Base-by-base conservation (phyloP, 2,329 filamentous ascomycete species). In the Elsinoe perseae region DNA sequence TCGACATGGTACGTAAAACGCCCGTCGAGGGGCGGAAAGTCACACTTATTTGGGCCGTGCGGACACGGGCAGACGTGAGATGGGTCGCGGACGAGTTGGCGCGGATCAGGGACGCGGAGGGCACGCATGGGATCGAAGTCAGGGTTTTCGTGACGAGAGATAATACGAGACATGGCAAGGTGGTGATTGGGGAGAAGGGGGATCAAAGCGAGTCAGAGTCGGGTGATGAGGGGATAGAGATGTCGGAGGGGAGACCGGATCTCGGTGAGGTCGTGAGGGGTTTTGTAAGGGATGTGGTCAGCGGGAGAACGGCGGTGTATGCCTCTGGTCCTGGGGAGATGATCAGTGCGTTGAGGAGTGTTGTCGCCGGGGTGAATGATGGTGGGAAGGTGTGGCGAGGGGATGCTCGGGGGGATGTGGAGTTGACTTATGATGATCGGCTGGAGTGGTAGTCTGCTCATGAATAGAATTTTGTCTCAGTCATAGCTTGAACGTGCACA, bases 1-100 rank as follows among this genome's bases (percentile, higher is more conserved):
- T 89, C 54, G 85, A 81, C 2, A 70, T 87, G 28, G 21, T 32
- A n/a, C 14, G 25, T 7, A 52, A 38, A 25, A 10, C 30, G 25
- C 28, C 48, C 2, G 30, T 52, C 9, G 20, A 34, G 6, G 46
- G 43, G 16, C 52, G 53, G 9, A 57, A 57, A 20, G 23, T 58
- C n/a, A 54, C 55, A n/a, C 36, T 60, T 12, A 48, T 58, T 4
- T 60, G 58, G 58, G 38, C 56, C 2, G 23, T 60, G n/a, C 44
- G 58, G 12, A 56, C 55, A n/a, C 25, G 44, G 14, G 44, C 50
- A 23, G 58, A 60, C 20, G 44, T 60, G 2, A 18, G 32, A 9
- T 60, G 58, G 56, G 54, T 60, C 2, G 53, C 53, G 8, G 42
- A 43, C 7, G 56, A 58, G 18, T 23, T 60, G 38, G 25, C 25